Conservation (phyloP, 768 basidiomycete species). For the Chalciporus pseudorubinellus region DNA sequence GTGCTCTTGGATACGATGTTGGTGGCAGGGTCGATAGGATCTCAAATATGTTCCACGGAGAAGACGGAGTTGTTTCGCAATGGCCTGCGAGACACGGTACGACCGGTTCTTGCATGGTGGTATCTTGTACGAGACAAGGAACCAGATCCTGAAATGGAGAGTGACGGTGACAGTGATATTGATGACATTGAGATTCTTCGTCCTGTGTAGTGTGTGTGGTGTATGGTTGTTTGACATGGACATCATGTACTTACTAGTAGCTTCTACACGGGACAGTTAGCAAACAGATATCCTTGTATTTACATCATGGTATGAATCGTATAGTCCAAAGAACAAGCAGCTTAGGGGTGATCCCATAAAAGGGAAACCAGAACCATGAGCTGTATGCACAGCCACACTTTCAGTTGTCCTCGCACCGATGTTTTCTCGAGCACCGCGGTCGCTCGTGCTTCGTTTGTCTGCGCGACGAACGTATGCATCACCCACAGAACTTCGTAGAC, state of each 20-base stretch:
- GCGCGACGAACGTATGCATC: conserved; percentile 16
- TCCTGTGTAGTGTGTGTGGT: background rate
- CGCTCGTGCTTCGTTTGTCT: conserved; percentile 6
- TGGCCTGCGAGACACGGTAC: conserved; percentile 32
- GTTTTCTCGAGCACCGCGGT: conserved; percentile 12
- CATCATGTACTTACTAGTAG: background rate
- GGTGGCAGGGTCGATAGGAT: conserved; percentile 30
- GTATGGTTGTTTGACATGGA: background rate
- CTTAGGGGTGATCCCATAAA: background rate
- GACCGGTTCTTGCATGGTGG: conserved; percentile 35
- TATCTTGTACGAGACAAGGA: conserved; percentile 14
- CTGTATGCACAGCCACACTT: conserved; percentile 12
- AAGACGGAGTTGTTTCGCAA: conserved; percentile 29
- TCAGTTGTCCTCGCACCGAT: conserved; percentile 12
- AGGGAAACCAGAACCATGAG: background rate
- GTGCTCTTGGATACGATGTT: conserved; percentile 24
- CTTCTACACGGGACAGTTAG: too few relatives aligned
- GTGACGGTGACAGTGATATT: background rate
- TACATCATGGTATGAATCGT: too few relatives aligned
- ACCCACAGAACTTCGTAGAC: conserved; percentile 22
- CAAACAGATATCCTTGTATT: too few relatives aligned
- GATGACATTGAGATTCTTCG: background rate
- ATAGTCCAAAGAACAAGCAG: too few relatives aligned
- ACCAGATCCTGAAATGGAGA: background rate
- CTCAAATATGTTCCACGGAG: conserved; percentile 30